Conservation (phyloP, 805 yeast genomes). For the Hanseniaspora mollemarum region DNA sequence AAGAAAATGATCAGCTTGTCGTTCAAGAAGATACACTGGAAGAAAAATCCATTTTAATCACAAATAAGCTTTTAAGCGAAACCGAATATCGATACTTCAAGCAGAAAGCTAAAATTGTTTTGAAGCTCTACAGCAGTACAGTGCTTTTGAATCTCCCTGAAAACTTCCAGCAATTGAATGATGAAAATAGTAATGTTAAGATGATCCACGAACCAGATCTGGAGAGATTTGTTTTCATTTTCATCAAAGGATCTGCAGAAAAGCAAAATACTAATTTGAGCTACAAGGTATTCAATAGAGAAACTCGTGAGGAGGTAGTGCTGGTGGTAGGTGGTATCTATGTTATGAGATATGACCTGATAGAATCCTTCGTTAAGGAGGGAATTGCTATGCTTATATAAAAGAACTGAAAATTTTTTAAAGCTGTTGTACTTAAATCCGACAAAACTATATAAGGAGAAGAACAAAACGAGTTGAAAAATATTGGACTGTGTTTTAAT, state of each 20-base stretch:
- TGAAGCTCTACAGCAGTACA: slow-evolving; percentile 53
- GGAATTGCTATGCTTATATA: slow-evolving; percentile 38
- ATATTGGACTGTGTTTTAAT: not conserved
- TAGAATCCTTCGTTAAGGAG: slow-evolving; percentile 32
- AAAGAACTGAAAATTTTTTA: not conserved
- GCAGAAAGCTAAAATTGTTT: slow-evolving; percentile 51
- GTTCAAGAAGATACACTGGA: slow-evolving; percentile 28
- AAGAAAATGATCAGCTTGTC: slow-evolving; percentile 17
- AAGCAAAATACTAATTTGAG: slow-evolving; percentile 20
- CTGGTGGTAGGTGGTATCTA: slow-evolving; percentile 56
- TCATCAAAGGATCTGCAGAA: slow-evolving; percentile 21
- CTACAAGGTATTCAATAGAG: slow-evolving; percentile 36
- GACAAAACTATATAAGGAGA: not conserved
- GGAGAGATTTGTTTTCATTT: slow-evolving; percentile 63
- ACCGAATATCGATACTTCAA: slow-evolving; percentile 59
- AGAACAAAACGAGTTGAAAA: not conserved
- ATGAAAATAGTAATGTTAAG: slow-evolving; percentile 49
- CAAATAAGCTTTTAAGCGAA: slow-evolving; percentile 35
- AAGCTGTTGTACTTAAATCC: not conserved
- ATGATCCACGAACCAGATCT: slow-evolving; percentile 77
- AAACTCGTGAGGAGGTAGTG: slow-evolving; percentile 41
- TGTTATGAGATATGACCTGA: slow-evolving; percentile 55
- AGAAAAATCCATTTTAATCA: slow-evolving; percentile 22
- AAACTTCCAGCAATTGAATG: slow-evolving; percentile 62
- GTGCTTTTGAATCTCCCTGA: slow-evolving; percentile 60